Evolutionary conservation across 1,284 basidiomycete species (phyloP), one percentile per base, ranked within the genome.

Genomic region (Volvariella surrecta): DNA sequence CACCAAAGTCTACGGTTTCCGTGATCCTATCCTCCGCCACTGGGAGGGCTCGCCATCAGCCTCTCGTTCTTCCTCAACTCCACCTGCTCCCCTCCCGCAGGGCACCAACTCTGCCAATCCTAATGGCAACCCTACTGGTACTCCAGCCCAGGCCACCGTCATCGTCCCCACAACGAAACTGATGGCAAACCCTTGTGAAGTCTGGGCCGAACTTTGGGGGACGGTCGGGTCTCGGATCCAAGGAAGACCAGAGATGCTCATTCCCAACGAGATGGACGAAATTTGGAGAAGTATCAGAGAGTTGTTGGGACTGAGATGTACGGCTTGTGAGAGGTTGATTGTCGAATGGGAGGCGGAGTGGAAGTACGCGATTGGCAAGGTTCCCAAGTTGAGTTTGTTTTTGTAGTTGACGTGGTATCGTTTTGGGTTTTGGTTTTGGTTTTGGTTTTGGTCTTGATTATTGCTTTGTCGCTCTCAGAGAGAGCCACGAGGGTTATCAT

Each of bases 321-420:
- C n/a, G 13, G 34, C 34, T 15, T 35, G 34, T 35, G 34, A 35
- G 34, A 35, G 34, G 34, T 35, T 35, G 34, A 35, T 35, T 19
- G 34, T 35, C 6, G 34, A 35, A 8, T 35, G 34, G 34, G n/a
- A 35, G 34, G 34, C 34, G 34, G 34, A 35, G 34, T 15, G 13
- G 34, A 19, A 15, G 34, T 15, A 19, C 8, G 6, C 7, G 18
- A 15, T 35, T 15, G 34, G 18, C 7, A 35, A 15, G 34, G 18
- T 35, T 8, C 34, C 34, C 6, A 35, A 35, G 34, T 35, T 35
- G 7, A 35, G 34, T 19, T 16, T n/a, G 34, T 35, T 16, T 35
- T 19, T 35, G 34, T 35, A 35, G 34, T 28, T n/a, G n/a, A n/a
- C n/a, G n/a, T n/a, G n/a, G 11, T 28, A 28, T 28, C 6, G 24